A percentile compares a stretch with the other conserved stretches of the same genome.
Evolutionary conservation across 371 early-diverging fungal genomes (phyloP).

Genomic region (Mortierella sp.): DNA sequence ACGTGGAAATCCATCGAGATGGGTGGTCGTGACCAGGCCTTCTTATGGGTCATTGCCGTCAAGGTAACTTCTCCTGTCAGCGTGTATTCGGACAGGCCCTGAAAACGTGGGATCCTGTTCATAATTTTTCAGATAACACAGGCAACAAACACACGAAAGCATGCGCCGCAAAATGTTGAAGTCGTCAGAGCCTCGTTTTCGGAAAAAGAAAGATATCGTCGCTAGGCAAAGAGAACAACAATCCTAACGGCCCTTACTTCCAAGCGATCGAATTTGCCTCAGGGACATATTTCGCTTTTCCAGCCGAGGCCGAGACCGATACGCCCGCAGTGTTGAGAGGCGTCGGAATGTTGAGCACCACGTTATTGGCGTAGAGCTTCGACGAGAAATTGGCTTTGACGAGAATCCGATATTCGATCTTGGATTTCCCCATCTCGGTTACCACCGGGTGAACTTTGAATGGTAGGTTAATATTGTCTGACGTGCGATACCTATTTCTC

Average conservation of each 20-base stretch:
- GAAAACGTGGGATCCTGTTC: constrained; percentile 85
- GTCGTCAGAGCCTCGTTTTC: neutral
- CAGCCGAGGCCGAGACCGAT: constrained; percentile 74
- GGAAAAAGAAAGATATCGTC: neutral
- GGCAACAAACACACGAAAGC: no score
- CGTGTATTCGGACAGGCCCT: constrained; percentile 82
- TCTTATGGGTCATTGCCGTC: constrained; percentile 79
- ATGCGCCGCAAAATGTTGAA: no score
- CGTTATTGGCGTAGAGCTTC: constrained; percentile 84
- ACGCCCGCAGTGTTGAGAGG: constrained; percentile 85
- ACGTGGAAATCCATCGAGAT: constrained; percentile 93
- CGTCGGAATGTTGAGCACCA: constrained; percentile 84
- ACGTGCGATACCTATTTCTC: constrained; percentile 80
- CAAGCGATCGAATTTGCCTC: constrained; percentile 87
- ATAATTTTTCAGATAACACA: no score
- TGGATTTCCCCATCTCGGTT: constrained; percentile 79
- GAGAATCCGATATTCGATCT: constrained; percentile 83
- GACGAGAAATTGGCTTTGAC: constrained; percentile 82
- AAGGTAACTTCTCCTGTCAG: constrained; percentile 80
- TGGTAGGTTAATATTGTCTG: constrained; percentile 88
- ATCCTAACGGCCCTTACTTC: constrained; percentile 73
- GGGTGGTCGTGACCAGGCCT: constrained; percentile 91
- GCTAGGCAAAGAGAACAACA: neutral
- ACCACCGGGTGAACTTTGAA: constrained; percentile 89
- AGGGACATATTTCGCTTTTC: constrained; percentile 90